phyloP scores from a whole-genome alignment of 352 stramenopile genomes.

The Phytophthora niederhauseri region DNA sequence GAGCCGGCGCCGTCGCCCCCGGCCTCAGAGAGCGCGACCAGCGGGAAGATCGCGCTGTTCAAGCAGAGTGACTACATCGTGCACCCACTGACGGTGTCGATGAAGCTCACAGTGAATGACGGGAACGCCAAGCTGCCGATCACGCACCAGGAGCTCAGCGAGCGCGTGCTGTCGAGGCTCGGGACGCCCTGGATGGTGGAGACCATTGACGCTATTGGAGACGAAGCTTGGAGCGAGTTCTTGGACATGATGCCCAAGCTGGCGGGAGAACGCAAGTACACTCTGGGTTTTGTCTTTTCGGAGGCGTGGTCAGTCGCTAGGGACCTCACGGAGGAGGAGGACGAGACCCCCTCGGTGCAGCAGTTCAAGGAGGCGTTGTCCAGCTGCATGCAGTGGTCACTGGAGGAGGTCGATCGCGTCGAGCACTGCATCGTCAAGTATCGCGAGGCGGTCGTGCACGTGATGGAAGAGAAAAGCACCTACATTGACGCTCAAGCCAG shows the following conservation, averaged over 20 bases:
- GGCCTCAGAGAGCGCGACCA: conserved; percentile 1
- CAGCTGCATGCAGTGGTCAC: conserved; percentile 80
- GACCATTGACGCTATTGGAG: conserved; percentile 75
- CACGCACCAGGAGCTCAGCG: conserved; percentile 77
- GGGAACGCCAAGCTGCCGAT: conserved; percentile 78
- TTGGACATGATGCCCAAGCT: conserved; percentile 74
- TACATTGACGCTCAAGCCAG: conserved; percentile 78
- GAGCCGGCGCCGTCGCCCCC: conserved; percentile 12
- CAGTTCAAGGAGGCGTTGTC: conserved; percentile 79
- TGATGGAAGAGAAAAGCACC: conserved; percentile 90
- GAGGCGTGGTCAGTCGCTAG: conserved; percentile 83
- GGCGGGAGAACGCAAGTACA: conserved; percentile 77
- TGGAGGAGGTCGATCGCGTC: conserved; percentile 63
- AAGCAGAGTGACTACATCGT: conserved; percentile 67
- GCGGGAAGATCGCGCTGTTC: conserved; percentile 40
- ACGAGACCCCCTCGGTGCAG: conserved; percentile 67
- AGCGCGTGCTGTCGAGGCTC: conserved; percentile 70
- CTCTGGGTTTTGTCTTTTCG: conserved; percentile 84
- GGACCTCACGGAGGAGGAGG: conserved; percentile 78
- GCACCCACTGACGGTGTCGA: conserved; percentile 72
- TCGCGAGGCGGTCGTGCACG: conserved; percentile 77
- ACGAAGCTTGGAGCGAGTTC: conserved; percentile 74
- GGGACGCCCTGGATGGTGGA: conserved; percentile 82
- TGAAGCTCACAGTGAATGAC: conserved; percentile 86
- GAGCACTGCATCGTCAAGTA: conserved; percentile 70